A percentile compares a stretch with the other conserved stretches of the same genome.
These are phyloP conservation scores for Tulasnella sp. DNA, from an alignment of 768 basidiomycete species.

Conservation along the genomic window DNA sequence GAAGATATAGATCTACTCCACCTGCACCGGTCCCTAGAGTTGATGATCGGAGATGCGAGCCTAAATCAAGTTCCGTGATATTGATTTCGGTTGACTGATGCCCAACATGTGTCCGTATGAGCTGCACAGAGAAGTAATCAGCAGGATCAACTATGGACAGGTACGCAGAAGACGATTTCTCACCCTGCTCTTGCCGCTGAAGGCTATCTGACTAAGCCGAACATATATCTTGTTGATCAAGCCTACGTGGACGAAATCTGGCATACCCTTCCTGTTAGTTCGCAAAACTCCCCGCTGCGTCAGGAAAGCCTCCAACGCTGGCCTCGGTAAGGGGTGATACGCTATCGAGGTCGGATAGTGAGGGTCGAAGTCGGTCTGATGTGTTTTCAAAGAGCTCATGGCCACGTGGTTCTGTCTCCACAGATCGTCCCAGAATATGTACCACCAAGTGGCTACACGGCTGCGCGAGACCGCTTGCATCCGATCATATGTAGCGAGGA, in stretches of 20 bases:
- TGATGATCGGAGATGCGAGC: conserved; percentile 38
- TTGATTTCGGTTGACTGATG: conserved; percentile 38
- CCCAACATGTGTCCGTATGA: conserved; percentile 53
- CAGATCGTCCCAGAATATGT: conserved; percentile 68
- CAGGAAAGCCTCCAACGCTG: conserved; percentile 54
- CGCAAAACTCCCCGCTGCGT: conserved; percentile 47
- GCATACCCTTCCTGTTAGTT: conserved; percentile 29
- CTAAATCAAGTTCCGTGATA: conserved; percentile 50
- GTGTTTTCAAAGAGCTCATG: conserved; percentile 36
- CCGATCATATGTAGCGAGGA: conserved; percentile 44
- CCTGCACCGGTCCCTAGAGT: conserved; percentile 57
- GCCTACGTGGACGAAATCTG: conserved; percentile 48
- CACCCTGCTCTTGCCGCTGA: conserved; percentile 41
- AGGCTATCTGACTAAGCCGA: conserved; percentile 57
- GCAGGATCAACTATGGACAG: not conserved
- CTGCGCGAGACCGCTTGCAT: conserved; percentile 38
- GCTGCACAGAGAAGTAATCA: conserved; percentile 29
- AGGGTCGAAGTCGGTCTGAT: conserved; percentile 56
- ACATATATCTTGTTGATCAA: conserved; percentile 64
- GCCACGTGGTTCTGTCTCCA: conserved; percentile 61
- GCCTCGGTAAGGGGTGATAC: conserved; percentile 53
- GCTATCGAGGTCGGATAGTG: conserved; percentile 62
- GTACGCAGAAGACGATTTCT: conserved; percentile 19
- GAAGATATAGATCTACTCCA: not conserved
- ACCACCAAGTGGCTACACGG: conserved; percentile 60